Evolutionary conservation across 306 rosid genomes (phyloP), one percentile per base, ranked within the genome.

Genomic region (Vigna unguiculata): DNA sequence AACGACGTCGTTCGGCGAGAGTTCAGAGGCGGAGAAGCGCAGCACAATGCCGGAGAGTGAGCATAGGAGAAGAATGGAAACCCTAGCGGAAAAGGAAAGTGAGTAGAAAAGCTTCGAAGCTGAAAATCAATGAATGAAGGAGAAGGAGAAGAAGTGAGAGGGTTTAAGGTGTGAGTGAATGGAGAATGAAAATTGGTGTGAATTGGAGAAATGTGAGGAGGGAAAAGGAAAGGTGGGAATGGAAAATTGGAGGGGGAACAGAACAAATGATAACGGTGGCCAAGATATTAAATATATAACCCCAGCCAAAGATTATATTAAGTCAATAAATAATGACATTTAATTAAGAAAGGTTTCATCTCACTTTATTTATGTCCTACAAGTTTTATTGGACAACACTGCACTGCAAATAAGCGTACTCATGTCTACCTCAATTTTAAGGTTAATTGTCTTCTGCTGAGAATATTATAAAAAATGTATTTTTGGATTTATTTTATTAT

Each of bases 1-100:
- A 67, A 78, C 72, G 78, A 13, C 41, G 73, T 40, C 20, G 78
- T 79, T 36, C 12, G 9, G 19, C 70, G 69, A 58, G 20, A 67
- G 40, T 40, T 75, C 62, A 75, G 48, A 21, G 53, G 7, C 11
- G 2, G 75, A 16, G 58, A 43, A 43, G 48, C 48, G 16, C 5
- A 3, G 15, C 15, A 14, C 3, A 77, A 65, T 15, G 40, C 21
- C 13, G 24, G 25, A 67, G 70, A 66, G 28, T 16, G 71, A 20
- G 28, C 55, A 73, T 34, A 53, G 22, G 1, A 28, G 22, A 11
- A 76, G 11, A 67, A 45, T 6, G 8, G 14, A 60, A 43, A 61
- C 68, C 70, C 70, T 38, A 63, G n/a, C 10, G 30, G 49, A n/a
- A 63, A 5, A 11, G 70, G 70, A 38, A 36, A 62, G 69, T n/a